Conservation (phyloP, 2,329 filamentous ascomycete genomes). For the Cordyceps cicadae region DNA sequence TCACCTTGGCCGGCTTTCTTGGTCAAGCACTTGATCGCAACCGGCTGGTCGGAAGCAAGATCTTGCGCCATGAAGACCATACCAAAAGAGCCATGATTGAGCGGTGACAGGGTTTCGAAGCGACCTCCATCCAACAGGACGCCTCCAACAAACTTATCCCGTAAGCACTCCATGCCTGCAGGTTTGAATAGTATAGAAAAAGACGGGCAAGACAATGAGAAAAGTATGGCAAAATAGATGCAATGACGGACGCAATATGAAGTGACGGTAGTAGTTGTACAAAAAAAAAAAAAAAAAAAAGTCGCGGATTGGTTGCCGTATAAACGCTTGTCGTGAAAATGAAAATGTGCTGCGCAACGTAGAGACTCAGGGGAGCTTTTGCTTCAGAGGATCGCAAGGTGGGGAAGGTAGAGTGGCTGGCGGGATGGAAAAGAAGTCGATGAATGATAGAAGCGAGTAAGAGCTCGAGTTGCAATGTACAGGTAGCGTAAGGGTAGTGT, state of each 20-base stretch:
- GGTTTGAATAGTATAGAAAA: conserved; percentile 11
- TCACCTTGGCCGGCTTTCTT: conserved; percentile 62
- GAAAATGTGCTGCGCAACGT: conserved; percentile 3
- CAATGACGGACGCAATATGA: conserved; percentile 18
- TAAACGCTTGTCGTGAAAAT: conserved; percentile 7
- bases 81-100: conserved; percentile 98
- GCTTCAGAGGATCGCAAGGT: neutral
- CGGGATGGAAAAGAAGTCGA: neutral
- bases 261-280: conserved; percentile 13
- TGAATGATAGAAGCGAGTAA: conserved; percentile 15
- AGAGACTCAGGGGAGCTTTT: neutral
- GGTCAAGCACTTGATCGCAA: conserved; percentile 94
- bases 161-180: conserved; percentile 69
- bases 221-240: conserved; percentile 22
- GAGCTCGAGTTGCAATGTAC: conserved; percentile 25
- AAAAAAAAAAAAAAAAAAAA: too few species aligned
- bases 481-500: conserved; percentile 19
- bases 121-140: conserved; percentile 72
- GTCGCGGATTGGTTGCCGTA: conserved; percentile 6
- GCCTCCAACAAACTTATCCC: conserved; percentile 70
- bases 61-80: conserved; percentile 96
- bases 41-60: conserved; percentile 63
- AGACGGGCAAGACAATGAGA: conserved; percentile 16
- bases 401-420: conserved; percentile 2
- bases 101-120: conserved; percentile 82